Evolutionary conservation across 306 rosid genomes (phyloP), one percentile per base, ranked within the genome.

Genomic region (Vicia sativa): DNA sequence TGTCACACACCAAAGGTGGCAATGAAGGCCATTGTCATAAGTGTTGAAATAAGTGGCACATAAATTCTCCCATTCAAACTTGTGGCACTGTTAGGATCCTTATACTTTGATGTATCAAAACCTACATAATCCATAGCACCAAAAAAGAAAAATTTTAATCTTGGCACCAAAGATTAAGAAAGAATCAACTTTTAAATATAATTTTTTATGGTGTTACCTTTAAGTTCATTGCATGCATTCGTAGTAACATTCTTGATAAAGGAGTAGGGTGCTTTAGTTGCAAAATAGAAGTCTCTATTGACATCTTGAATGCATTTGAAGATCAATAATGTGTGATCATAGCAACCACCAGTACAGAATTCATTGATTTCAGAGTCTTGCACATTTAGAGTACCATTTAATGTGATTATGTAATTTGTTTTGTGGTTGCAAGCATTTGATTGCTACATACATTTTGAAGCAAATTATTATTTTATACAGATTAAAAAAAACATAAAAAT

Each of bases 1-100:
- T 54, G 73, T 74, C 56, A 84, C 63, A 79, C 25, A 45, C 62
- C 69, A 68, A 80, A 67, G 45, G 79, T 82, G 78, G 78, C 79
- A 15, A 80, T 25, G 57, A 84, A 69, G 62, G 29, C 79, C 71
- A 80, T 41, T 4, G 83, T 74, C 16, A 60, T 39, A 23, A 70
- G 16, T 4, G 69, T 62, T 59, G 87, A 73, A 21, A 73, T 39
- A 70, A 75, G 6, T 29, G 86, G 67, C 74, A 73, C 15, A 54
- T 57, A 75, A 4, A 50, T 61, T 74, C 75, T 80, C 44, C 76
- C 79, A 7, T 70, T 50, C 61, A 71, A 21, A 70, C 73, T 84
- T 25, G 50, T 65, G 7, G 77, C 79, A 4, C 65, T 52, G 75
- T 48, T 78, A 1, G 77, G 62, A 0, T 60, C 4, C 6, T 16